phyloP scores from a whole-genome alignment of 2,329 filamentous ascomycete species.

The Nigrospora osmanthi region DNA sequence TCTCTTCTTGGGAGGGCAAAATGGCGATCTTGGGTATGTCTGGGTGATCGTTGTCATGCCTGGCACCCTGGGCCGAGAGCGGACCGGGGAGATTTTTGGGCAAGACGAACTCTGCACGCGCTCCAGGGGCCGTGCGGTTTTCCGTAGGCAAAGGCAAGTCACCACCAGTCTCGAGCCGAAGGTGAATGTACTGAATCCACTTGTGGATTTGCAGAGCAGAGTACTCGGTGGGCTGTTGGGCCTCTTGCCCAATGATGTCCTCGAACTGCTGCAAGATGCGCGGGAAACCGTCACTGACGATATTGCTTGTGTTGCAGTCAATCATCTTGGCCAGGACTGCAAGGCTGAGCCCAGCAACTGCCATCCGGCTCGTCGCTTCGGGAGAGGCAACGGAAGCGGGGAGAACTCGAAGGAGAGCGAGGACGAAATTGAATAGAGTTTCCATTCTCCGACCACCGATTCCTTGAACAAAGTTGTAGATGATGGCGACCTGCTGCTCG shows the following conservation, averaged over 20 bases:
- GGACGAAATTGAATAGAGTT: constrained; percentile 22
- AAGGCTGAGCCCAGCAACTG: constrained; percentile 14
- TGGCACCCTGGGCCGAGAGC: constrained; percentile 20
- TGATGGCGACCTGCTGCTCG: constrained; percentile 25
- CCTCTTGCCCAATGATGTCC: constrained; percentile 2
- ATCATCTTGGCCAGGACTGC: constrained; percentile 23
- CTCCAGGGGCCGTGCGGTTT: constrained; percentile 3
- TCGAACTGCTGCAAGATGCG: constrained; percentile 7
- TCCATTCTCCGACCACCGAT: constrained; percentile 22
- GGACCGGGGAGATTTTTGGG: constrained; percentile 23
- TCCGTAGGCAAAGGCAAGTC: constrained; percentile 4
- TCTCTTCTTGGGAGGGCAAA: constrained; percentile 40
- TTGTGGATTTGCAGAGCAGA: constrained; percentile 19
- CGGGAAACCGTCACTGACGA: constrained; percentile 19
- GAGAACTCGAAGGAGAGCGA: constrained; percentile 9
- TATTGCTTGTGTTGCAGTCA: constrained; percentile 27
- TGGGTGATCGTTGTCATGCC: constrained; percentile 42
- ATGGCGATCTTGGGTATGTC: constrained; percentile 38
- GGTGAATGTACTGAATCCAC: constrained; percentile 21
- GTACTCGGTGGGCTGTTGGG: constrained; percentile 11
- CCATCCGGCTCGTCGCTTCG: not conserved
- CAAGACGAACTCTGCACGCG: constrained; percentile 20
- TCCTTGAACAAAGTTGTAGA: constrained; percentile 27
- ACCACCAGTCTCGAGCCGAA: constrained; percentile 21
- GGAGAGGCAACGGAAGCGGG: not conserved